phyloP scores from a whole-genome alignment of 108 stramenopile species.

The Chaetoceros muelleri region DNA sequence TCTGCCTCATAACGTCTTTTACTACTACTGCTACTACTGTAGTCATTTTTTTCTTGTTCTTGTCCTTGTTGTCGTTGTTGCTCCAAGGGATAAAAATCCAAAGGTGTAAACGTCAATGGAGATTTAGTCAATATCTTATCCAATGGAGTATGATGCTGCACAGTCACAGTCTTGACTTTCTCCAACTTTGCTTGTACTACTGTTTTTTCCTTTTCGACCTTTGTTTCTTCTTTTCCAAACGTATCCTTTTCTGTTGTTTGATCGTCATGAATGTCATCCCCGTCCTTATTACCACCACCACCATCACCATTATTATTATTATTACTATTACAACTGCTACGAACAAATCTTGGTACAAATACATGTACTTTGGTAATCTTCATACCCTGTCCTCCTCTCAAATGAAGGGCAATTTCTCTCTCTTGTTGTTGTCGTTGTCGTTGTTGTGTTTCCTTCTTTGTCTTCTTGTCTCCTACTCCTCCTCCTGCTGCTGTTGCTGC shows the following conservation, averaged over 20 bases:
- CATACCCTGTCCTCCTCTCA: not conserved
- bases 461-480: not conserved
- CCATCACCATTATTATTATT: conserved; percentile 21
- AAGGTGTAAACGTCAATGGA: not conserved
- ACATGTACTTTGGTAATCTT: not conserved
- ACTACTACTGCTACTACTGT: too few relatives aligned
- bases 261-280: not conserved
- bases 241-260: too few relatives aligned
- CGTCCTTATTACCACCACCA: conserved; percentile 13
- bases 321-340: too few relatives aligned
- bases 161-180: not conserved
- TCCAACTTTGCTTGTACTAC: not conserved
- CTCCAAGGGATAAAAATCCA: not conserved
- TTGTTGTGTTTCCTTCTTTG: not conserved
- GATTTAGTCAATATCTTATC: not conserved
- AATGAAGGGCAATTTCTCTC: not conserved
- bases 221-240: not conserved
- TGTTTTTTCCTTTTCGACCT: not conserved
- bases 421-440: not conserved
- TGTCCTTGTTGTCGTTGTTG: conserved; percentile 1
- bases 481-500: not conserved
- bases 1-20: conserved; percentile 61
- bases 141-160: not conserved
- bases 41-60: too few relatives aligned
- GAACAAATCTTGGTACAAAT: not conserved